Percentiles rank a stretch among this genome's conserved stretches.
These are phyloP conservation scores for Grosmannia clavigera DNA, from an alignment of 2,329 filamentous ascomycete genomes.

Conservation along the genomic window DNA sequence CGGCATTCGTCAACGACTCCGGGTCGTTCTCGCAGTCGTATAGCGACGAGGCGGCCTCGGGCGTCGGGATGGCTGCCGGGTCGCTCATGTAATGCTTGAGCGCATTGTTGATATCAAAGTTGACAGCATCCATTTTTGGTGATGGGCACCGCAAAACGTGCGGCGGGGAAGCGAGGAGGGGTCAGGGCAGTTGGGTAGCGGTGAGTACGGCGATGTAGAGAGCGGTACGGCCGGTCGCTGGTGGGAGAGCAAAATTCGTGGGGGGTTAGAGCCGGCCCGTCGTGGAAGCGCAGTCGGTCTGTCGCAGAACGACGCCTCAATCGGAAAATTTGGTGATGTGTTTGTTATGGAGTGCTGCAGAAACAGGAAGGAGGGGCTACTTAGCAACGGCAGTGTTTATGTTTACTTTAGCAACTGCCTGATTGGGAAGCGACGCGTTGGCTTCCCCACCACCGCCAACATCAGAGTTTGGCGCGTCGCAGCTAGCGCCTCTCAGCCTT, in stretches of 20 bases:
- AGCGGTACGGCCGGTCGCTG: not conserved
- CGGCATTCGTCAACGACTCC: constrained; percentile 62
- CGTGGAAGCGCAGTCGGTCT: not conserved
- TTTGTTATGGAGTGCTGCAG: not conserved
- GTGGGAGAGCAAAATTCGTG: not conserved
- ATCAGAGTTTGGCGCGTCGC: not conserved
- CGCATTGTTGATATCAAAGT: constrained; percentile 93
- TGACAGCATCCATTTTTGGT: constrained; percentile 57
- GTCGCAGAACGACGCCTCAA: not conserved
- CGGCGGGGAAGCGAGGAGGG: not conserved
- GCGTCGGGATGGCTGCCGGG: constrained; percentile 67
- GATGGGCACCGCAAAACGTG: constrained; percentile 9
- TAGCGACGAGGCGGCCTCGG: constrained; percentile 72
- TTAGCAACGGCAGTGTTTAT: constrained; percentile 21
- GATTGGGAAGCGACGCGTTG: constrained; percentile 6
- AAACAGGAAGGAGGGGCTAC: not conserved
- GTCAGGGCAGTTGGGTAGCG: not conserved
- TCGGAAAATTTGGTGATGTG: not conserved
- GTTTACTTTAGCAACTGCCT: constrained; percentile 17
- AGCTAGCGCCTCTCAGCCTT: constrained; percentile 1
- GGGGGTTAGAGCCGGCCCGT: not conserved
- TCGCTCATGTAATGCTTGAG: constrained; percentile 96
- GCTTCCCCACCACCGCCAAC: not conserved
- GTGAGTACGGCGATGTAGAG: not conserved
- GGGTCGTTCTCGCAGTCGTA: constrained; percentile 89